Conservation (phyloP, 2,329 filamentous ascomycete species). For the Ophiostoma quercus region DNA sequence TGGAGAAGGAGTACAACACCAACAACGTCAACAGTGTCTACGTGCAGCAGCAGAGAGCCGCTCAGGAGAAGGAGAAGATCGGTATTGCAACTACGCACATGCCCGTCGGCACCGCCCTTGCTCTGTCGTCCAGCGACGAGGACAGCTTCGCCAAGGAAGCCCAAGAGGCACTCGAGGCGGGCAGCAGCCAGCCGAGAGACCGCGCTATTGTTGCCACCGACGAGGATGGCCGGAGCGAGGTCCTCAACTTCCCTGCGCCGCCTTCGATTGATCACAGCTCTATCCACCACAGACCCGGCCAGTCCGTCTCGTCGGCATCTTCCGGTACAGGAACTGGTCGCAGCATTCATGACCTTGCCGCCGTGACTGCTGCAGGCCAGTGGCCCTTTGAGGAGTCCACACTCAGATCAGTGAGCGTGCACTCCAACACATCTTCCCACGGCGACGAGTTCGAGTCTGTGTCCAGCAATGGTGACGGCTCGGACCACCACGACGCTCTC, state of each 20-base stretch:
- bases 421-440: slow-evolving; percentile 14
- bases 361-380: slow-evolving; percentile 8
- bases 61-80: slow-evolving; percentile 16
- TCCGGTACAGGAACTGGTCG: not conserved
- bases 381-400: slow-evolving; percentile 28
- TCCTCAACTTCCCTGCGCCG: slow-evolving; percentile 25
- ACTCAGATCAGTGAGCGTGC: slow-evolving; percentile 21
- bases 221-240: slow-evolving; percentile 17
- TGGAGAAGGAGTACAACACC: slow-evolving; percentile 26
- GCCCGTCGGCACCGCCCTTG: slow-evolving; percentile 19
- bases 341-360: not conserved
- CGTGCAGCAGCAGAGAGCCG: slow-evolving; percentile 5
- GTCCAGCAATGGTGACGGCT: slow-evolving; percentile 10
- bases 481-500: slow-evolving; percentile 16
- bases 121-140: slow-evolving; percentile 2
- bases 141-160: not conserved
- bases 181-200: not conserved
- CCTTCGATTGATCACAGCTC: slow-evolving; percentile 16
- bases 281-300: not conserved
- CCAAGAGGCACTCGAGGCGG: not conserved
- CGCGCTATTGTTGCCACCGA: not conserved
- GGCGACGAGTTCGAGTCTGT: not conserved
- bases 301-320: slow-evolving; percentile 9
- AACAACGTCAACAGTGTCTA: slow-evolving; percentile 19
- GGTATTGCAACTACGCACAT: not conserved